Evolutionary conservation across 139 green algal genomes (phyloP).

Genomic region (Klebsormidium nitens): DNA sequence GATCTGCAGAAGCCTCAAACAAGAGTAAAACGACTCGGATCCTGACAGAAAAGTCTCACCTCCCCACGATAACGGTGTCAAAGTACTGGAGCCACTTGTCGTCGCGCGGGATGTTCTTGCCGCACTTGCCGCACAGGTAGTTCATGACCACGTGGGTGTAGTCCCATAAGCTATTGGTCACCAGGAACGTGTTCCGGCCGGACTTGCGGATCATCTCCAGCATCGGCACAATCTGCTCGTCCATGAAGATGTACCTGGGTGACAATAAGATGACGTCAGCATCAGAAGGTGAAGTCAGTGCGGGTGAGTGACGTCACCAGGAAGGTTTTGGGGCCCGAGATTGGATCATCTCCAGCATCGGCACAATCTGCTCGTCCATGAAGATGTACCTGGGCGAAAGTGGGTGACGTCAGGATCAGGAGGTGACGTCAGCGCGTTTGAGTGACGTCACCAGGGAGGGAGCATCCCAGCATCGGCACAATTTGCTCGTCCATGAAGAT

Average conservation of each 20-base stretch:
- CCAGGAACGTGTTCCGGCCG: slow-evolving; percentile 67
- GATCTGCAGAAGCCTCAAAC: too few relatives aligned
- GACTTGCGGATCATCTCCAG: slow-evolving; percentile 61
- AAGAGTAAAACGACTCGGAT: too few relatives aligned
- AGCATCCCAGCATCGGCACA: slow-evolving; percentile 62
- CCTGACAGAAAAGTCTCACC: too few relatives aligned
- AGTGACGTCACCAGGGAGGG: slow-evolving; percentile 91
- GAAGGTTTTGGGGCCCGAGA: slow-evolving; percentile 58
- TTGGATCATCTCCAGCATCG: slow-evolving; percentile 66
- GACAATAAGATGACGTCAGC: background rate
- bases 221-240: slow-evolving; percentile 58
- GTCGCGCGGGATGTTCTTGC: slow-evolving; percentile 11
- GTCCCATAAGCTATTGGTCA: slow-evolving; percentile 96
- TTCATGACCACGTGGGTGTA: slow-evolving; percentile 99
- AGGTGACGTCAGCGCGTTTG: too few relatives aligned
- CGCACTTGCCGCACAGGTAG: slow-evolving; percentile 52
- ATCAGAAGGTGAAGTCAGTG: too few relatives aligned
- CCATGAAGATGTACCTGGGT: slow-evolving; percentile 63
- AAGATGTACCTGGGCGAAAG: slow-evolving; percentile 56
- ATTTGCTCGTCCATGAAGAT: slow-evolving; percentile 76
- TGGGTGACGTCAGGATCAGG: background rate
- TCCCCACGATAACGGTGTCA: slow-evolving; percentile 70
- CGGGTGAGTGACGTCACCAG: too few relatives aligned
- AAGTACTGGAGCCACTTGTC: slow-evolving; percentile 84
- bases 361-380: slow-evolving; percentile 58